phyloP scores from a whole-genome alignment of 768 basidiomycete species.

The Mycena polygramma region DNA sequence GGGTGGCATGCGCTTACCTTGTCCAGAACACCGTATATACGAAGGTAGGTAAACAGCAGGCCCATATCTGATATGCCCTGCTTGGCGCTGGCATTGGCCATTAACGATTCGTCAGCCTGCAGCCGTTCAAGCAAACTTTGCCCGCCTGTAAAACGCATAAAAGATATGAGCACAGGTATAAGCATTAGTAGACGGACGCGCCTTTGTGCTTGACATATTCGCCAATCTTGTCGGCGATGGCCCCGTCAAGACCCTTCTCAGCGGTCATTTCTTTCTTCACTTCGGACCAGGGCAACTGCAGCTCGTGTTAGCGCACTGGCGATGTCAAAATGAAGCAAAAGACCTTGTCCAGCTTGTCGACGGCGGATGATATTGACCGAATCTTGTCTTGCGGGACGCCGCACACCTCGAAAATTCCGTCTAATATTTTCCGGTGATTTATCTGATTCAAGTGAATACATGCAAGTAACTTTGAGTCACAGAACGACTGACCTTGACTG shows the following conservation, averaged over 20 bases:
- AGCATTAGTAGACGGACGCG: conserved; percentile 43
- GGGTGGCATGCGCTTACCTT: conserved; percentile 63
- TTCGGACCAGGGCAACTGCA: conserved; percentile 86
- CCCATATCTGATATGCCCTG: conserved; percentile 91
- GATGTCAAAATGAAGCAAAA: background rate
- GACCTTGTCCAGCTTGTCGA: conserved; percentile 98
- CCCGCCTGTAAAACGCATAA: conserved; percentile 84
- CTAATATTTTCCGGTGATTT: conserved; percentile 96
- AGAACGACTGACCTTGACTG: conserved; percentile 76
- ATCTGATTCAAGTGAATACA: conserved; percentile 61
- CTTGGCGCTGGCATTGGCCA: conserved; percentile 79
- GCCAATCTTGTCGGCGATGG: conserved; percentile 92
- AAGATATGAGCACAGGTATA: background rate
- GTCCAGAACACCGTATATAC: conserved; percentile 82
- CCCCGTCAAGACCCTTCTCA: conserved; percentile 89
- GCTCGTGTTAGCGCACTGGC: conserved; percentile 11
- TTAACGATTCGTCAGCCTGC: conserved; percentile 71
- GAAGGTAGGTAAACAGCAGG: conserved; percentile 84
- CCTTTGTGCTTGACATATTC: conserved; percentile 98
- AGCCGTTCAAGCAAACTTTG: conserved; percentile 81
- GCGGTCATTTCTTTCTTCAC: conserved; percentile 97
- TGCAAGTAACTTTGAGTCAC: background rate
- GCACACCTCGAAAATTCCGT: conserved; percentile 97
- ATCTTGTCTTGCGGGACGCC: conserved; percentile 94
- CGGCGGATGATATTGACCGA: conserved; percentile 93